Evolutionary conservation across 1,284 basidiomycete genomes (phyloP).

Genomic region (Cutaneotrichosporon dermatis): DNA sequence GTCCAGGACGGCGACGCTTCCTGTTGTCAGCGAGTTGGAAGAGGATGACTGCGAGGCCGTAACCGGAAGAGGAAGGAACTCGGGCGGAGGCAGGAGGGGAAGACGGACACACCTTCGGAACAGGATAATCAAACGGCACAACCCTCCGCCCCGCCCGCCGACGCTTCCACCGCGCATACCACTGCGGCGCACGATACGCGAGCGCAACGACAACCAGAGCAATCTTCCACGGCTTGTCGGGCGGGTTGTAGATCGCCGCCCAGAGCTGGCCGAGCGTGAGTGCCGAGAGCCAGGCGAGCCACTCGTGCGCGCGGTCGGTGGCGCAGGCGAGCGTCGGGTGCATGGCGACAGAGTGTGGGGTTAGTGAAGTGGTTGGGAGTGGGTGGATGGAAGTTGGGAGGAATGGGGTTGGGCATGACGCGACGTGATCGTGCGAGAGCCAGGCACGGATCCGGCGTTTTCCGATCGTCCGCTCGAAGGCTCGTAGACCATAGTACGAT

Average conservation of each 20-base stretch:
- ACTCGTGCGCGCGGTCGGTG: background rate
- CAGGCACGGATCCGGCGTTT: too few species aligned
- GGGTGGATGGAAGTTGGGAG: too few species aligned
- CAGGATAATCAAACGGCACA: constrained; percentile 58
- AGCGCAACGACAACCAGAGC: constrained; percentile 18
- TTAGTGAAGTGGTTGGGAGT: background rate
- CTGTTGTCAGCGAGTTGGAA: background rate
- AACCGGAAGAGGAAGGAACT: too few species aligned
- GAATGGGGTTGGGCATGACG: too few species aligned
- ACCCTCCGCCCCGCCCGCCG: constrained; percentile 51
- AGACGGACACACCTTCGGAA: constrained; percentile 48
- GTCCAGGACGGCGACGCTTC: constrained; percentile 30
- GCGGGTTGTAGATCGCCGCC: constrained; percentile 33
- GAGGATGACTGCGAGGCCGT: too few species aligned
- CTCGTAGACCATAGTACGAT: too few species aligned
- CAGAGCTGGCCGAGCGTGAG: constrained; percentile 36
- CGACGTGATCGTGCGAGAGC: too few species aligned
- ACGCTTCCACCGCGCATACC: constrained; percentile 8
- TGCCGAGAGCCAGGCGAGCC: constrained; percentile 3
- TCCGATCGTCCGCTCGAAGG: too few species aligned
- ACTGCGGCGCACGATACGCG: constrained; percentile 2
- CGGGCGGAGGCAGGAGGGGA: too few species aligned
- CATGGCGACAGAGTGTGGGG: background rate
- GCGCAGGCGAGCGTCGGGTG: background rate
- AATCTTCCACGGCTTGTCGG: constrained; percentile 25